Evolutionary conservation across 106 monocot species (phyloP).

Genomic region (Xerophyta viscosa): DNA sequence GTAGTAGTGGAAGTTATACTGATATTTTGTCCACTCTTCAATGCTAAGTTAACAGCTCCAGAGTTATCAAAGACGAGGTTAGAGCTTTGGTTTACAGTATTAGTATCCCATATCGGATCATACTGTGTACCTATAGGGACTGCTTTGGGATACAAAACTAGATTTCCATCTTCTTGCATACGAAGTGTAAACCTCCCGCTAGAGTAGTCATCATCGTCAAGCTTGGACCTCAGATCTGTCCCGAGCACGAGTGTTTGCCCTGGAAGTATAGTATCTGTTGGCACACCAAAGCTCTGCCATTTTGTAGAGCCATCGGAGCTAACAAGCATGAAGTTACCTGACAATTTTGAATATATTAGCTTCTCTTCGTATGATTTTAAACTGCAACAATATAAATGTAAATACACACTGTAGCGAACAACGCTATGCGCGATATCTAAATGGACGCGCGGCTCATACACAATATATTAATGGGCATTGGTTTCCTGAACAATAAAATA

Average conservation of each 20-base stretch:
- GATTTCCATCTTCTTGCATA: slow-evolving; percentile 7
- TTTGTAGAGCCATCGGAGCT: background rate
- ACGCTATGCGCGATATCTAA: too few relatives aligned
- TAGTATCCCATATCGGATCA: background rate
- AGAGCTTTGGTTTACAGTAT: slow-evolving; percentile 1
- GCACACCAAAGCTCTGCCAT: slow-evolving; percentile 18
- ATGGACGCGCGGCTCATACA: too few relatives aligned
- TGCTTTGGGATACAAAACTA: slow-evolving; percentile 1
- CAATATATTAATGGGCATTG: too few relatives aligned
- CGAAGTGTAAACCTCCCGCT: slow-evolving; percentile 15
- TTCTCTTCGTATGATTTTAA: too few relatives aligned
- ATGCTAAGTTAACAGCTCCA: slow-evolving; percentile 7
- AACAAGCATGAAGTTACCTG: slow-evolving; percentile 33
- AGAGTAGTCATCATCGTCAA: slow-evolving; percentile 19
- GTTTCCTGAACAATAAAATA: too few relatives aligned
- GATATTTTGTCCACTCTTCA: background rate
- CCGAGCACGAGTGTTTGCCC: slow-evolving; percentile 4
- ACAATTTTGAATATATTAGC: too few relatives aligned
- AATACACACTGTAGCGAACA: too few relatives aligned
- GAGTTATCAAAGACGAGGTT: slow-evolving; percentile 16
- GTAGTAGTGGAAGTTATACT: background rate
- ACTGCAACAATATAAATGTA: too few relatives aligned
- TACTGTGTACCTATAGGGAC: background rate
- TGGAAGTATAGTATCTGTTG: slow-evolving; percentile 33
- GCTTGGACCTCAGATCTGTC: slow-evolving; percentile 7